Conservation (phyloP, 169 alveolate genomes). For the Cryptosporidium baileyi region DNA sequence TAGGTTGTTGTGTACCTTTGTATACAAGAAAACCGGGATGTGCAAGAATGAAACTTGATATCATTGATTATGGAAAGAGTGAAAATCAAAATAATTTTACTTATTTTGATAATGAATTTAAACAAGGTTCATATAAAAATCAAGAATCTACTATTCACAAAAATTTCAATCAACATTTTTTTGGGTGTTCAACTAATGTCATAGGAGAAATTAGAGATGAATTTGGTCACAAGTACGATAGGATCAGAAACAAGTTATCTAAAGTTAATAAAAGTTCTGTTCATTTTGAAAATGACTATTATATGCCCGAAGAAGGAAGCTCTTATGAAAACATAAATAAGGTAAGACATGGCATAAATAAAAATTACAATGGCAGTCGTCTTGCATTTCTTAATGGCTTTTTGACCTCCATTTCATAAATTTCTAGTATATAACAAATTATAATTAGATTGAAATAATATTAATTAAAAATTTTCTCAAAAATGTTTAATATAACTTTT, state of each 20-base stretch:
- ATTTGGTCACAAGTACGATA: background rate
- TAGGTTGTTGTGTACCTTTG: conserved; percentile 34
- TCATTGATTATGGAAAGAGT: conserved; percentile 41
- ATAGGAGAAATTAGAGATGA: conserved; percentile 32
- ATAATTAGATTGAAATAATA: too few species aligned
- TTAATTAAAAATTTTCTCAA: too few species aligned
- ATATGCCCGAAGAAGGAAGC: conserved; percentile 34
- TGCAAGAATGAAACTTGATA: conserved; percentile 39
- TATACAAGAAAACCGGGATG: conserved; percentile 61
- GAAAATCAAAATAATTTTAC: background rate
- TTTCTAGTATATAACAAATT: too few species aligned
- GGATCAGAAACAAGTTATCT: background rate
- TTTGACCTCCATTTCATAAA: conserved; percentile 5
- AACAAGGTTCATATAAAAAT: background rate
- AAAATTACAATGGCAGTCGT: conserved; percentile 42
- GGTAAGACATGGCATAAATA: background rate
- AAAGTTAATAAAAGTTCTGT: conserved; percentile 41
- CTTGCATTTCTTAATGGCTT: conserved; percentile 31
- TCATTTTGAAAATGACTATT: background rate
- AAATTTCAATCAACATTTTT: conserved; percentile 39
- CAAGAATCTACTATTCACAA: background rate
- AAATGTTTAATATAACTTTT: too few species aligned
- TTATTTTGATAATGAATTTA: background rate
- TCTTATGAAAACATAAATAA: background rate
- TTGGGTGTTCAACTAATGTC: conserved; percentile 24